These are phyloP conservation scores for Kregervanrija fluxuum DNA, from an alignment of 805 yeast genomes.

Conservation along the genomic window DNA sequence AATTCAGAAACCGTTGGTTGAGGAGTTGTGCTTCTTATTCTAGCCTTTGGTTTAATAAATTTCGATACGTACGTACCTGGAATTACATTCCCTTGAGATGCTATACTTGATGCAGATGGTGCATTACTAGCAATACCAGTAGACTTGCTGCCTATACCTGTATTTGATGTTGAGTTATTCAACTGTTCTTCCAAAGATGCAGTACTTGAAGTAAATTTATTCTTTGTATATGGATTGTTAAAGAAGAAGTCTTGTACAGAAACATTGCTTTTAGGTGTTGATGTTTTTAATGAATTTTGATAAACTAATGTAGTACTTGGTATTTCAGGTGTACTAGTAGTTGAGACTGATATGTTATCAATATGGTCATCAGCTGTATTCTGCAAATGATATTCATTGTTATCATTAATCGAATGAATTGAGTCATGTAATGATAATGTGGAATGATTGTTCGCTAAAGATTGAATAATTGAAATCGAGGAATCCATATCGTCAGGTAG, in stretches of 20 bases:
- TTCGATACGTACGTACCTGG: background rate
- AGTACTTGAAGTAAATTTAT: constrained; percentile 10
- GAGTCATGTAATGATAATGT: constrained; percentile 8
- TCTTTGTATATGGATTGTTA: constrained; percentile 22
- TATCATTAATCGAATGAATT: constrained; percentile 5
- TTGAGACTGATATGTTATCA: constrained; percentile 6
- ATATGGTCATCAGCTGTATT: constrained; percentile 8
- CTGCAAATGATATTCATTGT: background rate
- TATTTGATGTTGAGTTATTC: too few relatives aligned
- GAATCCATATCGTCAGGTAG: constrained; percentile 7
- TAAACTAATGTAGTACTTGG: background rate
- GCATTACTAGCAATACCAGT: too few relatives aligned
- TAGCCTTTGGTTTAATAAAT: constrained; percentile 22
- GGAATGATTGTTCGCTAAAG: constrained; percentile 13
- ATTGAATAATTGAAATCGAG: constrained; percentile 21
- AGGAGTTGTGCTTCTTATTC: constrained; percentile 9
- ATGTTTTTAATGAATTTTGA: background rate
- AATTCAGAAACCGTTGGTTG: constrained; percentile 6
- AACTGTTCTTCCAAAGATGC: constrained; percentile 8
- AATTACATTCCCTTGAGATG: background rate
- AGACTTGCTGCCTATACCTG: too few relatives aligned
- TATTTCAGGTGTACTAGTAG: background rate
- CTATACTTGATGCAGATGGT: too few relatives aligned
- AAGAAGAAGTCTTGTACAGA: constrained; percentile 52
- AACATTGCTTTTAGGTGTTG: constrained; percentile 14